Evolutionary conservation across 495 filamentous ascomycete species (phyloP).

Genomic region (Tuber umbilicatum): DNA sequence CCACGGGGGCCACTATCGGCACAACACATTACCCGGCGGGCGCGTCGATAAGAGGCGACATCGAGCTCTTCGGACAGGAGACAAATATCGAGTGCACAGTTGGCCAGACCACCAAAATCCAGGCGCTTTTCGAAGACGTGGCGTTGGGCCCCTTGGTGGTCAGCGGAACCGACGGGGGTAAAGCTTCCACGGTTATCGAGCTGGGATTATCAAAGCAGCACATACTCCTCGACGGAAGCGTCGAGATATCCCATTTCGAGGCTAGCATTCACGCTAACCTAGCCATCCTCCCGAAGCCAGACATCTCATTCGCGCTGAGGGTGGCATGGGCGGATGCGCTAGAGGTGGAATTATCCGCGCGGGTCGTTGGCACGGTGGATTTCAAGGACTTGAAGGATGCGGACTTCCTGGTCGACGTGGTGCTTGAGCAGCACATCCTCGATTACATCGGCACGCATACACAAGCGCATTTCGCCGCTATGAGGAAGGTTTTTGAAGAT

Average conservation of each 20-base stretch:
- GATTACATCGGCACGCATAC: constrained; percentile 18
- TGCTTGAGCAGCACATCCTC: constrained; percentile 28
- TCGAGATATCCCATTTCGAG: constrained; percentile 22
- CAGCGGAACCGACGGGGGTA: constrained; percentile 11
- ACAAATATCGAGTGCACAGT: constrained; percentile 24
- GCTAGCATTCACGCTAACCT: constrained; percentile 21
- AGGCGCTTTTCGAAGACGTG: constrained; percentile 20
- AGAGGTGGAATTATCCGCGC: constrained; percentile 17
- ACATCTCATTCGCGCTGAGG: constrained; percentile 17
- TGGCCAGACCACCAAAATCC: constrained; percentile 19
- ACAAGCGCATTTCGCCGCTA: constrained; percentile 12
- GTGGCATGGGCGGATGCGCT: constrained; percentile 28
- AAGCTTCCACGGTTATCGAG: constrained; percentile 22
- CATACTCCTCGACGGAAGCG: constrained; percentile 21
- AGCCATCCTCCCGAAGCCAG: constrained; percentile 27
- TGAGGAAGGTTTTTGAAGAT: constrained; percentile 12
- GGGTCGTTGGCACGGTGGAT: constrained; percentile 14
- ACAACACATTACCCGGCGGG: constrained; percentile 31
- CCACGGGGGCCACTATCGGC: constrained; percentile 26
- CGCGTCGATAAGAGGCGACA: constrained; percentile 17
- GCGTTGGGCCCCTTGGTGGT: constrained; percentile 23
- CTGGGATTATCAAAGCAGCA: constrained; percentile 26
- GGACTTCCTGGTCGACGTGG: constrained; percentile 26
- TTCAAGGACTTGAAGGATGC: constrained; percentile 15
- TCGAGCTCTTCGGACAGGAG: constrained; percentile 22